Evolutionary conservation across 2,329 filamentous ascomycete species (phyloP).

Genomic region (Fusarium palustre): DNA sequence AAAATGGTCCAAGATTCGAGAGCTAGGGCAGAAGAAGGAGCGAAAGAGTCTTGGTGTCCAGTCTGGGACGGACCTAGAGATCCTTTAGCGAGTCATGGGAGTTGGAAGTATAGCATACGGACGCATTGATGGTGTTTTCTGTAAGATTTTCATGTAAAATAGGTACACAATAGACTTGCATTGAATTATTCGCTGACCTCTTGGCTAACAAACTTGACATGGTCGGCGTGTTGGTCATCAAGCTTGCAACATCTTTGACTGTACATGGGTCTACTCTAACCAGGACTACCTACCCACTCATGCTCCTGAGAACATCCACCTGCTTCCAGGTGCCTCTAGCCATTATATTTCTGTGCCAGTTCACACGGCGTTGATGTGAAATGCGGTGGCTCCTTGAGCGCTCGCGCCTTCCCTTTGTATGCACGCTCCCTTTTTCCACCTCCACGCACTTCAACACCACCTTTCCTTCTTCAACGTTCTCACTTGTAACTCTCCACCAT

Average conservation of each 20-base stretch:
- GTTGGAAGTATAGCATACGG: conserved; percentile 31
- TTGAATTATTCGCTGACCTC: background rate
- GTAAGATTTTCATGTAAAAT: background rate
- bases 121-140: conserved; percentile 4
- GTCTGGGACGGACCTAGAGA: conserved; percentile 43
- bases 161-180: background rate
- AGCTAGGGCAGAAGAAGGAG: conserved; percentile 28
- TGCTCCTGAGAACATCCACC: background rate
- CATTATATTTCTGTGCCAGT: background rate
- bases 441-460: background rate
- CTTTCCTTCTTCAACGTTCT: background rate
- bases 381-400: background rate
- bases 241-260: background rate
- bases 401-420: background rate
- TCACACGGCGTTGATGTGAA: background rate
- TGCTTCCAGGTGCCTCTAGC: background rate
- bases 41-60: conserved; percentile 40
- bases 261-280: background rate
- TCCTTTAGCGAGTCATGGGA: conserved; percentile 26
- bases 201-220: background rate
- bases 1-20: conserved; percentile 37
- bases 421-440: background rate
- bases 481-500: background rate
- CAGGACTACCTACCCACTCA: background rate
- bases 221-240: background rate